Evolutionary conservation across 805 yeast genomes (phyloP).

Genomic region (Nematodospora valgi): DNA sequence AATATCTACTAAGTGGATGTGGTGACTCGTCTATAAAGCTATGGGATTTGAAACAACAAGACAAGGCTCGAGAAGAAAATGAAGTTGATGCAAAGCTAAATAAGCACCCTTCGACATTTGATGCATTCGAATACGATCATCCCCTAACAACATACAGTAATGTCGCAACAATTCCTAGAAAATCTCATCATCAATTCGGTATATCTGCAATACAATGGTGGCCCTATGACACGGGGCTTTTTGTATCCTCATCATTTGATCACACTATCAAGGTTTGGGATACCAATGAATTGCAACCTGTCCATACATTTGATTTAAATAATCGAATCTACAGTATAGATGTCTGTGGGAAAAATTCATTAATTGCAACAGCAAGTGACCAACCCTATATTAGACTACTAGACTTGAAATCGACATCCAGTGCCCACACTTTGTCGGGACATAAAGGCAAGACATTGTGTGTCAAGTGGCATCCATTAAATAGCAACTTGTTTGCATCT

Average conservation of each 20-base stretch:
- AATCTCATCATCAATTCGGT: constrained; percentile 61
- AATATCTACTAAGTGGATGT: constrained; percentile 64
- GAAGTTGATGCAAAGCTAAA: constrained; percentile 13
- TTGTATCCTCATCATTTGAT: constrained; percentile 79
- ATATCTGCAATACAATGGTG: constrained; percentile 80
- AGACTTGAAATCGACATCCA: constrained; percentile 70
- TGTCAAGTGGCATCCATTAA: constrained; percentile 73
- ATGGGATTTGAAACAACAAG: constrained; percentile 49
- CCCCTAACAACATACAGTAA: constrained; percentile 21
- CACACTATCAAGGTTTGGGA: constrained; percentile 79
- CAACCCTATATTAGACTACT: constrained; percentile 65
- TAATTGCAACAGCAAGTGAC: constrained; percentile 70
- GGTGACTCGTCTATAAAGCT: constrained; percentile 66
- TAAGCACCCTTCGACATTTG: constrained; percentile 12
- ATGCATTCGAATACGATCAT: constrained; percentile 31
- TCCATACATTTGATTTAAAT: constrained; percentile 60
- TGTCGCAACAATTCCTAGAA: constrained; percentile 36
- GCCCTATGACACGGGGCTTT: constrained; percentile 85
- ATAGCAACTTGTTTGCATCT: constrained; percentile 60
- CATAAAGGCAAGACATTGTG: constrained; percentile 54
- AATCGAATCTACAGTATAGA: constrained; percentile 67
- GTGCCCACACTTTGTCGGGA: constrained; percentile 68
- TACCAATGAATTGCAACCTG: constrained; percentile 60
- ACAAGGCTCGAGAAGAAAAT: constrained; percentile 11
- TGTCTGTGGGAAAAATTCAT: constrained; percentile 39